Conservation (phyloP, 164 flowering plant genomes). For the Chimonanthus praecox region DNA sequence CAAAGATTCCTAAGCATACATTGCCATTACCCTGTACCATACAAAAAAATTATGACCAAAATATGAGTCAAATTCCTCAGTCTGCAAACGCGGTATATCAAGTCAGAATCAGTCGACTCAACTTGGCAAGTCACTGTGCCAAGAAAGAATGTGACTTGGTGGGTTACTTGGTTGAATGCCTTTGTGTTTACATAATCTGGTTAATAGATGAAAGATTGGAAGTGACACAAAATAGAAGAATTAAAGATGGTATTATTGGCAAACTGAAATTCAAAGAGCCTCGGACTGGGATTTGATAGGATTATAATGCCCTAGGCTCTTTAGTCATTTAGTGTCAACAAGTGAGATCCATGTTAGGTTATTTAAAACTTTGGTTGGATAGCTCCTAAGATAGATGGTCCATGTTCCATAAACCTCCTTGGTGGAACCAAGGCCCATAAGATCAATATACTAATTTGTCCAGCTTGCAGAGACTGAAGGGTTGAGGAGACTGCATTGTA, state of each 20-base stretch:
- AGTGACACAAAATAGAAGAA: background rate
- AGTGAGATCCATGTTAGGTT: background rate
- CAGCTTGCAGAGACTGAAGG: background rate
- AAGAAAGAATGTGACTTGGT: too few relatives aligned
- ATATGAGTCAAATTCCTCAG: background rate
- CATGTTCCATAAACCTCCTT: background rate
- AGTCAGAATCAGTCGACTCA: too few relatives aligned
- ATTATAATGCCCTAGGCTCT: background rate
- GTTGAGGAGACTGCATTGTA: too few relatives aligned
- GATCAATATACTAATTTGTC: background rate
- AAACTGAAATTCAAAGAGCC: background rate
- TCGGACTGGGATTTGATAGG: background rate
- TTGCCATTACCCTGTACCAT: slow-evolving; percentile 58
- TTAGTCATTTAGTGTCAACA: background rate
- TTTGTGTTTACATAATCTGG: too few relatives aligned
- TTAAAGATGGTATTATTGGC: background rate
- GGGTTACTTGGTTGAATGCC: too few relatives aligned
- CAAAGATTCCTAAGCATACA: slow-evolving; percentile 75
- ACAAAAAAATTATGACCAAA: background rate
- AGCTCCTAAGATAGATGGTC: background rate
- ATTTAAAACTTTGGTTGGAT: background rate
- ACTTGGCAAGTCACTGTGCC: too few relatives aligned
- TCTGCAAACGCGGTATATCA: background rate
- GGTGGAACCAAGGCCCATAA: background rate
- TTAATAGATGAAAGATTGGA: background rate